Conservation (phyloP, 1,284 basidiomycete species). For the Ceratobasidium theobromae region DNA sequence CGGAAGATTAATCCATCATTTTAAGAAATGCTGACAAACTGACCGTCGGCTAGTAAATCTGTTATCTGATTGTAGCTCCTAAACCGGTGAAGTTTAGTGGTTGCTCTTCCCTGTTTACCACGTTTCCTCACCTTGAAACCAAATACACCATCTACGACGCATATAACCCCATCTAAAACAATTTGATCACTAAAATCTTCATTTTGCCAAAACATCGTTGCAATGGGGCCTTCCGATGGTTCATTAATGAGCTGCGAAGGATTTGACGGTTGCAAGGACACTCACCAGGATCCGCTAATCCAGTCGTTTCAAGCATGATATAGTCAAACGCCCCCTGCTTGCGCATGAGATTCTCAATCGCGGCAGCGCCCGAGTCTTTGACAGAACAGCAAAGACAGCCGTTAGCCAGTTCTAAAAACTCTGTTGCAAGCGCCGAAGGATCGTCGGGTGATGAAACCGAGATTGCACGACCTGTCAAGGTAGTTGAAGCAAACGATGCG, state of each 20-base stretch:
- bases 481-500: background rate
- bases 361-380: slow-evolving; percentile 86
- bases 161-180: slow-evolving; percentile 83
- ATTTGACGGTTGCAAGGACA: slow-evolving; percentile 29
- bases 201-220: slow-evolving; percentile 88
- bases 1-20: background rate
- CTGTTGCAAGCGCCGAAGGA: slow-evolving; percentile 65
- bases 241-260: background rate
- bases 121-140: slow-evolving; percentile 61
- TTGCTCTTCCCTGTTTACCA: background rate
- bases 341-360: slow-evolving; percentile 86
- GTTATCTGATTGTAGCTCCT: slow-evolving; percentile 19
- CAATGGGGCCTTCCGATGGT: slow-evolving; percentile 64
- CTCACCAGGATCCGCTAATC: slow-evolving; percentile 86
- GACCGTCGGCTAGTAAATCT: slow-evolving; percentile 34
- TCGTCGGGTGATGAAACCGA: slow-evolving; percentile 70
- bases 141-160: slow-evolving; percentile 87
- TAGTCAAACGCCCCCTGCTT: slow-evolving; percentile 86
- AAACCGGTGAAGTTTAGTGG: too few relatives aligned
- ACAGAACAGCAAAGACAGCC: slow-evolving; percentile 94
- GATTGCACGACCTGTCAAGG: slow-evolving; percentile 63
- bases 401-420: slow-evolving; percentile 86
- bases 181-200: slow-evolving; percentile 83
- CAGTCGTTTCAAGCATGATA: slow-evolving; percentile 90
- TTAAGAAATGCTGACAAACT: slow-evolving; percentile 29